Base-by-base conservation (phyloP, 2,329 filamentous ascomycete species). In the Curvularia hawaiiensis region DNA sequence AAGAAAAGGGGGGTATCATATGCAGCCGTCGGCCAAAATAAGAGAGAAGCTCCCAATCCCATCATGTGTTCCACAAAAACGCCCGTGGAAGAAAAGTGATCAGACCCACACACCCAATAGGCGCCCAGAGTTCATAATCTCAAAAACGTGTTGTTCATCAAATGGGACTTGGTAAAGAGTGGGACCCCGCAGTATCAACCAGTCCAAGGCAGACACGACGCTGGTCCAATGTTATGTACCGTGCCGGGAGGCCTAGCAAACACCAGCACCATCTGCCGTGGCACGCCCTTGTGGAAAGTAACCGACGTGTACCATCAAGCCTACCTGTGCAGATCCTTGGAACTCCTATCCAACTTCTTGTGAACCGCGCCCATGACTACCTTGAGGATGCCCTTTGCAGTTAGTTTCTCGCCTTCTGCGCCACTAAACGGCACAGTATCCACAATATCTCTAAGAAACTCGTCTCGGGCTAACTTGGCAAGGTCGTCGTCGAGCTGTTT, bases 371-470 rank as follows among this genome's bases (percentile, higher is more conserved):
- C 93, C 4, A 97, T 80, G 0, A 96, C 90, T 3, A 58, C 67
- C 78, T 97, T 98, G 59, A 97, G 77, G 43, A 97, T 89, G 0
- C 84, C 86, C 2, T 91, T 85, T 0, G 83, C 88, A 1, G 86
- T 88, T 45, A 97, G 79, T 8, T 70, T 70, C n/a, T 79, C 79
- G 24, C 80, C 75, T 7, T 79, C 75, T 9, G 78, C 79, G 1
- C 80, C 82, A 22, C 80, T 84, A 82, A 90, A 97, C 0, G 90
- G 89, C 33, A 92, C 88, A 0, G 93, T 96, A 76, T 98, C 94
- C 16, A 97, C 92, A 70, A 98, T 97, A 77, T 98, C 94, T 18
- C 94, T 81, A 16, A 94, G 74, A 14, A 82, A 80, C 30, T 82
- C 79, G 30, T 82, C 78, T 26, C 81, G 79, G n/a, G 77, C 68